Base-by-base conservation (phyloP, 148 eudicot genomes). In the Amaranthus cruentus region DNA sequence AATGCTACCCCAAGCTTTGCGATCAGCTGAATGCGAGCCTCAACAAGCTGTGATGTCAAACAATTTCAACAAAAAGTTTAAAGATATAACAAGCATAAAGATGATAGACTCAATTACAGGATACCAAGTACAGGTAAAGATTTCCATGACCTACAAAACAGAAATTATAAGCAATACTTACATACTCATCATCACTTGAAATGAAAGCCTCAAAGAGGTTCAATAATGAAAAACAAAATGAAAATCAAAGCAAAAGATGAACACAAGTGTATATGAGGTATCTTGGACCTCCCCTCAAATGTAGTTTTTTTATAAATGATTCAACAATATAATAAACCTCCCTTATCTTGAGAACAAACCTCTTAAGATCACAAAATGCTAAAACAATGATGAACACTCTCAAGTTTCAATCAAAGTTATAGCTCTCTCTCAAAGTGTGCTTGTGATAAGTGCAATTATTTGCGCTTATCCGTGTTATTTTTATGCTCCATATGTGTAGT, bases 21-120 rank as follows among this genome's bases (percentile, higher is more conserved):
- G 60, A 94, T 88, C 76, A 89, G 90, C 75, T 91, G 86, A 75
- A 90, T 83, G 42, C 98, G 96, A 75, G 71, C 82, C 81, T 94
- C 96, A 74, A 94, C 96, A 81, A 91, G 90, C 97, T 94, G 90
- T 28, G 50, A 71, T 52, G 9, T 21, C 38, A 74, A 7, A 54
- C 47, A 51, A n/a, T 7, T 44, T 62, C 21, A 48, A 7, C 55
- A 73, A 42, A 21, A 42, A 72, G 12, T 42, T 5, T 7, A 50
- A 42, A 2, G 51, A 13, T n/a, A 5, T 56, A 64, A 53, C 3
- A 51, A 43, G 47, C 54, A 38, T 12, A 68, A 68, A 8, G 21
- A 14, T 49, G 12, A 6, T 48, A 15, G 50, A 66, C 14, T 4
- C 18, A 38, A 52, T 4, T 46, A 4, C 3, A 61, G 38, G 38